These are phyloP conservation scores for Flaveria brownii DNA, from an alignment of 129 eudicot species.

Conservation along the genomic window DNA sequence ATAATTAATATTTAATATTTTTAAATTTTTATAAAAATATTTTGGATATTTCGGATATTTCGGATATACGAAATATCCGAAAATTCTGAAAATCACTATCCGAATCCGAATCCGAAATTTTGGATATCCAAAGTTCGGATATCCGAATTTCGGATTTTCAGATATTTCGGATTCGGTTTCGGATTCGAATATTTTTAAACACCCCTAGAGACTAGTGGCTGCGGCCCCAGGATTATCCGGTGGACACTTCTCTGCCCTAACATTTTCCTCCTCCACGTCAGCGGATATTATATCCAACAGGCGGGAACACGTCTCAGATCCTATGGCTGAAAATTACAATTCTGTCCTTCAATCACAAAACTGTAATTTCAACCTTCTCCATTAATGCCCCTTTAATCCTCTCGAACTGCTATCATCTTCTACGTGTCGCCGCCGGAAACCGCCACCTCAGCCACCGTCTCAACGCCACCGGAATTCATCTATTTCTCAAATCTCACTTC, in stretches of 20 bases:
- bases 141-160: too few relatives aligned
- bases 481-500: background rate
- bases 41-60: too few relatives aligned
- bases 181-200: too few relatives aligned
- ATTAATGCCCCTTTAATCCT: slow-evolving; percentile 20
- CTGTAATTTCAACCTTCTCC: slow-evolving; percentile 11
- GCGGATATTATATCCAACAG: slow-evolving; percentile 7
- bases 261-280: slow-evolving; percentile 32
- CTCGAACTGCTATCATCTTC: slow-evolving; percentile 21
- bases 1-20: too few relatives aligned
- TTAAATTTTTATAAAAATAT: too few relatives aligned
- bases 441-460: slow-evolving; percentile 34
- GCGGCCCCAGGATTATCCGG: slow-evolving; percentile 27
- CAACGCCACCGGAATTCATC: slow-evolving; percentile 12
- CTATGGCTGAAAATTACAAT: slow-evolving; percentile 25
- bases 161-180: too few relatives aligned
- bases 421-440: slow-evolving; percentile 38
- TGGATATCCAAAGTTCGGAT: too few relatives aligned
- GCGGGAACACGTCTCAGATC: slow-evolving; percentile 35
- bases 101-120: too few relatives aligned
- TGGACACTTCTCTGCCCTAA: slow-evolving; percentile 1
- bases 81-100: too few relatives aligned
- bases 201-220: background rate
- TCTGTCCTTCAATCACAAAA: slow-evolving; percentile 27
- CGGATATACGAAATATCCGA: too few relatives aligned